Evolutionary conservation across 306 rosid genomes (phyloP).

Genomic region (Lathyrus aphaca): DNA sequence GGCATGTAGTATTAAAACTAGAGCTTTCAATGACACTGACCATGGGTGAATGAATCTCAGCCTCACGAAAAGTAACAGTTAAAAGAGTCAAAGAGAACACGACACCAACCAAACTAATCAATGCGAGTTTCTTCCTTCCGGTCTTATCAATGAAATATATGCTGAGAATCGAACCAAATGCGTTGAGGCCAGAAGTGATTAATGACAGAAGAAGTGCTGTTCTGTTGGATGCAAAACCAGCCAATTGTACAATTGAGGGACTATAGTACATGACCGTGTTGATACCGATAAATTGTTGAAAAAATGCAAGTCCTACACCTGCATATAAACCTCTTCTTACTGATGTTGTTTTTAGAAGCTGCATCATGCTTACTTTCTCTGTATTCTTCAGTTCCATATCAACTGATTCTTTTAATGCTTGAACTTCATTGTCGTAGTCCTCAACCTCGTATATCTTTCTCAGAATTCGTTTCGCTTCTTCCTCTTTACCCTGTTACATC

Average conservation of each 20-base stretch:
- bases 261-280: slow-evolving; percentile 75
- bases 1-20: slow-evolving; percentile 49
- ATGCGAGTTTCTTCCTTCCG: slow-evolving; percentile 57
- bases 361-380: too few species aligned
- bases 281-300: slow-evolving; percentile 73
- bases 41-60: slow-evolving; percentile 49
- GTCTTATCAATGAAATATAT: slow-evolving; percentile 60
- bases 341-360: not conserved
- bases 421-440: not conserved
- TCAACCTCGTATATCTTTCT: slow-evolving; percentile 54
- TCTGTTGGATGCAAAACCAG: slow-evolving; percentile 58
- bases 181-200: slow-evolving; percentile 57
- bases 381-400: too few species aligned
- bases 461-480: slow-evolving; percentile 48
- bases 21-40: slow-evolving; percentile 41
- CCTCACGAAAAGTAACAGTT: slow-evolving; percentile 47
- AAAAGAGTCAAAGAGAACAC: slow-evolving; percentile 45
- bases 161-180: slow-evolving; percentile 58
- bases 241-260: slow-evolving; percentile 60
- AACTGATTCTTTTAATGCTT: too few species aligned
- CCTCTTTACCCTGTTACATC: slow-evolving; percentile 53
- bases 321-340: slow-evolving; percentile 60
- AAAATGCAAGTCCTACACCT: slow-evolving; percentile 60
- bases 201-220: slow-evolving; percentile 63
- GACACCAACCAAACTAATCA: slow-evolving; percentile 53